phyloP scores from a whole-genome alignment of 768 basidiomycete genomes.

The Xerocomellus chrysenteron region DNA sequence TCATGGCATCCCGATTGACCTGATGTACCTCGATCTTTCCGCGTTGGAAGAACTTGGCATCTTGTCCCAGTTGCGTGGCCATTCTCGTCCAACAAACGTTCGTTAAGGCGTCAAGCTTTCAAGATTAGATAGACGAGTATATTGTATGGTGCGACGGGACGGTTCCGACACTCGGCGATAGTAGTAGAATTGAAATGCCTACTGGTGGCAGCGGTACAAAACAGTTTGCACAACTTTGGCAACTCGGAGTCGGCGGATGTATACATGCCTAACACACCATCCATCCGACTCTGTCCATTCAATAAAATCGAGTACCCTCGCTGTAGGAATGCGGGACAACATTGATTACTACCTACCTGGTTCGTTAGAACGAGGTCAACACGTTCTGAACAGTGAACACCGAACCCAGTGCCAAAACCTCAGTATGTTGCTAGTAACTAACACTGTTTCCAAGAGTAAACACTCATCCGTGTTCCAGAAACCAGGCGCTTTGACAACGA shows the following conservation, averaged over 20 bases:
- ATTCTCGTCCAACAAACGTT: slow-evolving; percentile 25
- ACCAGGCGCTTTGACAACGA: slow-evolving; percentile 39
- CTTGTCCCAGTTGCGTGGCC: slow-evolving; percentile 65
- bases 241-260: not conserved
- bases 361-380: not conserved
- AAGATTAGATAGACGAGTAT: slow-evolving; percentile 1
- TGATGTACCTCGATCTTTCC: slow-evolving; percentile 82
- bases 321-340: not conserved
- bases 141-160: not conserved
- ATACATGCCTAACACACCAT: not conserved
- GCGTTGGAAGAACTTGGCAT: slow-evolving; percentile 89
- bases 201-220: not conserved
- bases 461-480: slow-evolving; percentile 66
- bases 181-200: not conserved
- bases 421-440: slow-evolving; percentile 12
- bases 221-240: not conserved
- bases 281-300: not conserved
- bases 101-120: not conserved
- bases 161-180: not conserved
- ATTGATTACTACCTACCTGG: not conserved
- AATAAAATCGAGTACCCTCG: not conserved
- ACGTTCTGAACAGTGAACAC: not conserved
- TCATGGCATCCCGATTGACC: slow-evolving; percentile 1
- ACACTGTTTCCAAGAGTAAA: slow-evolving; percentile 68
- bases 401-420: not conserved